Conservation (phyloP, 164 flowering plant genomes). For the Umbilicus rupestris region DNA sequence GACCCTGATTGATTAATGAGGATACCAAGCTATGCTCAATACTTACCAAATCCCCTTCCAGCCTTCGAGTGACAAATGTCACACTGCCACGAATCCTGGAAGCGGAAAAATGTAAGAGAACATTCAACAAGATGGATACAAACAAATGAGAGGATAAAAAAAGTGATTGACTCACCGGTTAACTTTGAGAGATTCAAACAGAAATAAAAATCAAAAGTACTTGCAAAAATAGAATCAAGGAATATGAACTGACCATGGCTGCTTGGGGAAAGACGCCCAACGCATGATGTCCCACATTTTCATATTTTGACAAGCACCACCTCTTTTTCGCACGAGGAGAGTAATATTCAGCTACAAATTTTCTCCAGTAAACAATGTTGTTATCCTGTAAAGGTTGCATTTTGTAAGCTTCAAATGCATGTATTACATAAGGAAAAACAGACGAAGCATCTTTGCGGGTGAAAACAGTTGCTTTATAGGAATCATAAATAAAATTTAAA, state of each 20-base stretch:
- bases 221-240: not conserved
- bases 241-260: slow-evolving; percentile 50
- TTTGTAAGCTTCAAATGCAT: not conserved
- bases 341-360: slow-evolving; percentile 83
- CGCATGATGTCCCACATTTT: slow-evolving; percentile 85
- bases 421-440: no score
- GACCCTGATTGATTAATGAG: not conserved
- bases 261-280: slow-evolving; percentile 93
- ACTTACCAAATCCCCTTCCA: slow-evolving; percentile 77
- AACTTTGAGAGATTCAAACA: no score
- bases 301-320: slow-evolving; percentile 90
- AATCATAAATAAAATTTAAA: not conserved
- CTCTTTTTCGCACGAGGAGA: slow-evolving; percentile 94
- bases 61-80: slow-evolving; percentile 68
- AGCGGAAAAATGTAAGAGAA: not conserved
- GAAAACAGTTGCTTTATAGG: not conserved
- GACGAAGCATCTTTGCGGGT: no score
- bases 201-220: not conserved
- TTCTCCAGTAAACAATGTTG: slow-evolving; percentile 83
- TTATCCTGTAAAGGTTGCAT: slow-evolving; percentile 44
- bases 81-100: slow-evolving; percentile 86
- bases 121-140: not conserved
- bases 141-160: not conserved
- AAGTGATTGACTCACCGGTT: not conserved
- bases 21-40: not conserved